Conservation (phyloP, 768 basidiomycete genomes). For the Termitomyces sp. region DNA sequence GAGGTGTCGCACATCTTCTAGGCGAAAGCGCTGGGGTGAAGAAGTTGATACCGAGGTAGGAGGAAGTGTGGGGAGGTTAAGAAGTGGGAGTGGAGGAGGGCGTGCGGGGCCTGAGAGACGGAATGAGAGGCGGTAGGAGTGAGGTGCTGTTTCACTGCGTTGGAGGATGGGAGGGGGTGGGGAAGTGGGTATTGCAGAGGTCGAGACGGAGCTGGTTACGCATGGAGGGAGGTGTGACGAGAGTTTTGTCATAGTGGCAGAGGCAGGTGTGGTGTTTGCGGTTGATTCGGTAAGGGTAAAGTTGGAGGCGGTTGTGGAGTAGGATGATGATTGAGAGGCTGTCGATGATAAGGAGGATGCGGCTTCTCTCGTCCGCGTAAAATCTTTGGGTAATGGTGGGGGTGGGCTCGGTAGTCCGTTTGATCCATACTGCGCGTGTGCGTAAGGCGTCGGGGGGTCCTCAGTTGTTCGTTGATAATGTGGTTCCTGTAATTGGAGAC, state of each 20-base stretch:
- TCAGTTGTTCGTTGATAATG: background rate
- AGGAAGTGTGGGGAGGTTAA: slow-evolving; percentile 45
- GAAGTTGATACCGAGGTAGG: slow-evolving; percentile 12
- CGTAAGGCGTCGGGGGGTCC: slow-evolving; percentile 1
- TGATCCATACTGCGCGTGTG: background rate
- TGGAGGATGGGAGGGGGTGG: slow-evolving; percentile 5
- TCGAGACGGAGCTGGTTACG: background rate
- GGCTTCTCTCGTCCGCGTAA: background rate
- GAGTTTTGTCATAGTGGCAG: background rate
- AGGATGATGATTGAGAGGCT: background rate
- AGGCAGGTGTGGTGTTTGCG: background rate
- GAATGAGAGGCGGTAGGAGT: slow-evolving; percentile 7
- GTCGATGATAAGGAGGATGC: background rate
- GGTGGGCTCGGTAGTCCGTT: background rate
- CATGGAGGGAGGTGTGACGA: background rate
- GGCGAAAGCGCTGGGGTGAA: slow-evolving; percentile 17
- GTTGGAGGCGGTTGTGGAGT: background rate
- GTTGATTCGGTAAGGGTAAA: background rate
- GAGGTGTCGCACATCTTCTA: slow-evolving; percentile 53
- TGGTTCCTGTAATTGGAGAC: background rate
- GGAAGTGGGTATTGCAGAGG: background rate
- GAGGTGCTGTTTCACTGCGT: slow-evolving; percentile 9
- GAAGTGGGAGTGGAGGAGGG: slow-evolving; percentile 29
- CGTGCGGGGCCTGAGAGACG: slow-evolving; percentile 18
- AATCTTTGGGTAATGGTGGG: slow-evolving; percentile 1